Conservation (phyloP, 257 asterid species). For the Scutellaria baicalensis region DNA sequence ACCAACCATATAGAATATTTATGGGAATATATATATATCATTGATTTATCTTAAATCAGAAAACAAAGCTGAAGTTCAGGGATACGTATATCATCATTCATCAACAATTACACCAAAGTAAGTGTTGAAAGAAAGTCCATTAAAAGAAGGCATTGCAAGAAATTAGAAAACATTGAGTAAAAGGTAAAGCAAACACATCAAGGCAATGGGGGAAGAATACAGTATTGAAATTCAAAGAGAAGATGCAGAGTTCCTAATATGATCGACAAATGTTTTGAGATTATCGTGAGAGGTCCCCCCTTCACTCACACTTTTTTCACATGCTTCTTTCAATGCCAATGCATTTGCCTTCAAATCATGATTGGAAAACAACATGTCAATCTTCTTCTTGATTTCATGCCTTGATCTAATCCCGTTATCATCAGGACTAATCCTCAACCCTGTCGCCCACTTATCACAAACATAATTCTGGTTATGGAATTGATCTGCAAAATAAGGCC, state of each 20-base stretch:
- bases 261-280: neutral
- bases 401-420: neutral
- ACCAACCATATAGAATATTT: no score
- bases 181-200: no score
- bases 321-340: neutral
- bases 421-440: neutral
- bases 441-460: constrained; percentile 8
- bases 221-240: no score
- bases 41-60: no score
- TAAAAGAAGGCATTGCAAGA: no score
- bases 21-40: no score
- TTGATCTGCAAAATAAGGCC: constrained; percentile 38
- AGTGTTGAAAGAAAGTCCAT: no score
- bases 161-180: no score
- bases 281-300: neutral
- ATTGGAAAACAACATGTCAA: neutral
- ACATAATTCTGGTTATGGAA: constrained; percentile 22
- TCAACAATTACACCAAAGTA: no score
- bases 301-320: neutral
- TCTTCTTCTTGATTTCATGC: neutral
- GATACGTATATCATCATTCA: no score
- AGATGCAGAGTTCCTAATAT: neutral
- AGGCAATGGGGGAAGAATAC: no score
- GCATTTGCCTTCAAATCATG: neutral
- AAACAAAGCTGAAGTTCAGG: no score